These are phyloP conservation scores for Aspergillus pseudoglaucus DNA, from an alignment of 2,329 filamentous ascomycete genomes.

Conservation along the genomic window DNA sequence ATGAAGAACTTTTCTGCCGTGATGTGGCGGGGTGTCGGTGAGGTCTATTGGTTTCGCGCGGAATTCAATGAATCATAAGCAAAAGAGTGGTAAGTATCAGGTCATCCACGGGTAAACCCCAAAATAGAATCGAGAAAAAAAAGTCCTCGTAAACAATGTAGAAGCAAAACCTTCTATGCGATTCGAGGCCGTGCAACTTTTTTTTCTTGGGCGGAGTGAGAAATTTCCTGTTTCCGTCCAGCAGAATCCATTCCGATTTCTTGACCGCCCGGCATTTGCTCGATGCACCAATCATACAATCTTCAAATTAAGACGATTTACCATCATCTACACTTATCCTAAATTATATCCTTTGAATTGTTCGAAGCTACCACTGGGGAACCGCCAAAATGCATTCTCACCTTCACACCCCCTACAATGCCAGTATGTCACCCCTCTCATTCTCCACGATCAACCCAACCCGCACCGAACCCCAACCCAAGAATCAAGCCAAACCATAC, in stretches of 20 bases:
- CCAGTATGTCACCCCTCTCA: constrained; percentile 51
- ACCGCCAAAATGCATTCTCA: constrained; percentile 80
- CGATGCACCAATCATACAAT: constrained; percentile 5
- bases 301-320: not conserved
- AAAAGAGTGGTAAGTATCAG: not conserved
- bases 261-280: constrained; percentile 21
- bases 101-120: not conserved
- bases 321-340: not conserved
- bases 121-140: too few relatives aligned
- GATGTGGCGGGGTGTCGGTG: not conserved
- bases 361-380: constrained; percentile 1
- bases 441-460: not conserved
- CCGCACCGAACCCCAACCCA: not conserved
- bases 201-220: constrained; percentile 15
- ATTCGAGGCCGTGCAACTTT: constrained; percentile 11
- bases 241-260: constrained; percentile 21
- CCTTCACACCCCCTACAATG: constrained; percentile 85
- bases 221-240: constrained; percentile 19
- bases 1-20: not conserved
- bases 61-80: not conserved
- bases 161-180: not conserved
- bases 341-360: not conserved
- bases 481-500: constrained; percentile 4
- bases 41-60: not conserved
- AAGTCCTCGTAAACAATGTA: not conserved